These are phyloP conservation scores for Bruguiera gymnorhiza DNA, from an alignment of 345 rosid genomes.

Conservation along the genomic window DNA sequence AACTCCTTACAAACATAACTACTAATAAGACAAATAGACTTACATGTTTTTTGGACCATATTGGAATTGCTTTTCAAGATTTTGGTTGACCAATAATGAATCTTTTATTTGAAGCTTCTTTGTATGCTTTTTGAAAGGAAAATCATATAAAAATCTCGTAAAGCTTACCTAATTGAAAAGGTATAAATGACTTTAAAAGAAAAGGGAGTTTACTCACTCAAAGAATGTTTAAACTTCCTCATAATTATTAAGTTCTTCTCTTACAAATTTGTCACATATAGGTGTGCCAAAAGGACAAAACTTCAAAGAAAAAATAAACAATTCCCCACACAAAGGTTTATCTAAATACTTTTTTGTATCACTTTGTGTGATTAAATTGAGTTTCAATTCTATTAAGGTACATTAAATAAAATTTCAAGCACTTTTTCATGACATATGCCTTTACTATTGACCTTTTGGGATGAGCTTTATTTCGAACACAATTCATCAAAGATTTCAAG, in stretches of 20 bases:
- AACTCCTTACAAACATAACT: not conserved
- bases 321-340: accelerated
- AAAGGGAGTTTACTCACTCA: not conserved
- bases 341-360: not conserved
- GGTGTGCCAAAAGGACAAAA: too few species aligned
- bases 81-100: not conserved
- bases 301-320: not conserved
- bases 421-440: not conserved
- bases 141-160: too few species aligned
- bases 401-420: not conserved
- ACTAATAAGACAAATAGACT: too few species aligned
- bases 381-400: not conserved
- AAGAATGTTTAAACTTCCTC: not conserved
- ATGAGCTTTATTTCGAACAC: not conserved
- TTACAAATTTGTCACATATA: too few species aligned
- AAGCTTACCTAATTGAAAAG: too few species aligned
- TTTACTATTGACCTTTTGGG: not conserved
- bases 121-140: not conserved
- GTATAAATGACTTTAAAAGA: not conserved
- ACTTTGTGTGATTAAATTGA: not conserved
- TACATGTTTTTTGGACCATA: not conserved
- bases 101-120: not conserved
- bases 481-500: not conserved
- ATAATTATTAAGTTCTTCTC: not conserved
- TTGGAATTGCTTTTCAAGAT: not conserved